Evolutionary conservation across 192 early-diverging fungal species (phyloP).

Genomic region (Thoreauomyces humboldtii): DNA sequence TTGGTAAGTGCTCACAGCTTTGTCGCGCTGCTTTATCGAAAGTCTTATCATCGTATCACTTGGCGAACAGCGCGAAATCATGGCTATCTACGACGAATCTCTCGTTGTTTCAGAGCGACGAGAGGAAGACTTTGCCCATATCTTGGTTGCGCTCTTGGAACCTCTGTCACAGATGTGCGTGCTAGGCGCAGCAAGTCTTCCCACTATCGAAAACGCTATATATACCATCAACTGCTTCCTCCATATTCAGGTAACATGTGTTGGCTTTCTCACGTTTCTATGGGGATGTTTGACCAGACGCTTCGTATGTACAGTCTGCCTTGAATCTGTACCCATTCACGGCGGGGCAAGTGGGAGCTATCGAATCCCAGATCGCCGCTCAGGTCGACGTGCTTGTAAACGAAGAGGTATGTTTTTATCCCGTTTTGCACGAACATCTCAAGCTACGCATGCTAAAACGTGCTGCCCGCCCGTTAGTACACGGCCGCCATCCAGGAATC

Average conservation of each 20-base stretch:
- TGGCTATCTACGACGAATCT: conserved; percentile 78
- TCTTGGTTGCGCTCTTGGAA: conserved; percentile 67
- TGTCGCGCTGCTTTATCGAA: no score
- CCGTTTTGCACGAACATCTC: neutral
- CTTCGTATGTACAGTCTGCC: conserved; percentile 64
- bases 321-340: conserved; percentile 68
- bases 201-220: conserved; percentile 55
- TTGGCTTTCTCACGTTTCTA: neutral
- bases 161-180: conserved; percentile 72
- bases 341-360: conserved; percentile 43
- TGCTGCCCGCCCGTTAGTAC: no score
- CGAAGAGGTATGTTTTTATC: conserved; percentile 51
- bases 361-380: conserved; percentile 63
- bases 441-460: no score
- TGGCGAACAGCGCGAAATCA: conserved; percentile 63
- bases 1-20: no score
- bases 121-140: conserved; percentile 64
- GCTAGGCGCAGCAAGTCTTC: conserved; percentile 41
- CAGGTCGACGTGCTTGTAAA: conserved; percentile 60
- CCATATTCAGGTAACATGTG: conserved; percentile 62
- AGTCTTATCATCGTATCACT: no score
- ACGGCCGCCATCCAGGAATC: conserved; percentile 7
- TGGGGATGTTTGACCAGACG: no score
- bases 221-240: conserved; percentile 76
- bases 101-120: conserved; percentile 51